phyloP scores from a whole-genome alignment of 306 rosid genomes.

The Trifolium subterraneum region DNA sequence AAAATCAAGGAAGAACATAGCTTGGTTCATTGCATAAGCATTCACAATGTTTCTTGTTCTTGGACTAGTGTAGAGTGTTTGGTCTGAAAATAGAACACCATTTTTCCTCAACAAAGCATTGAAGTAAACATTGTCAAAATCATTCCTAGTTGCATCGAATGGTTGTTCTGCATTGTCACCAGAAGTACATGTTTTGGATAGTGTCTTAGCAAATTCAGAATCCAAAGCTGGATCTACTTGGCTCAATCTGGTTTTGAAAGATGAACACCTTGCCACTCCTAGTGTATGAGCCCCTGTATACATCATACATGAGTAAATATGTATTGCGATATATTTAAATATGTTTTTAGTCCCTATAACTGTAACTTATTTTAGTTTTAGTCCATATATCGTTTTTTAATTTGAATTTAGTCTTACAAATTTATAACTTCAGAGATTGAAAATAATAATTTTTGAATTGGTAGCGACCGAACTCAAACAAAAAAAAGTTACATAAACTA shows the following conservation, averaged over 20 bases:
- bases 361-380: no score
- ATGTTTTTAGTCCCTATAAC: no score
- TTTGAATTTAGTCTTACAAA: no score
- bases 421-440: no score
- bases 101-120: slow-evolving; percentile 50
- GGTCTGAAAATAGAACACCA: slow-evolving; percentile 80
- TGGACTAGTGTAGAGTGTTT: slow-evolving; percentile 62
- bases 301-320: no score
- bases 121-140: slow-evolving; percentile 72
- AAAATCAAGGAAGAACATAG: slow-evolving; percentile 82
- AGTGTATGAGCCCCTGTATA: slow-evolving; percentile 85
- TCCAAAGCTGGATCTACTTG: slow-evolving; percentile 57
- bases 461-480: no score
- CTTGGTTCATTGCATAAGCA: slow-evolving; percentile 76
- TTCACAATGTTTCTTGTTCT: slow-evolving; percentile 63
- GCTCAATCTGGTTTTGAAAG: slow-evolving; percentile 68
- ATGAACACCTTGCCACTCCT: slow-evolving; percentile 86
- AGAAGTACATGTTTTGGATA: slow-evolving; percentile 61
- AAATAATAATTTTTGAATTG: no score
- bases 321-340: no score
- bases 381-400: no score
- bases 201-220: slow-evolving; percentile 55
- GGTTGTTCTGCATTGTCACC: slow-evolving; percentile 73
- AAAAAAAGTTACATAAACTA: no score
- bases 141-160: slow-evolving; percentile 60